phyloP scores from a whole-genome alignment of 1,139 yeast genomes.

The Sugiyamaella sp. region DNA sequence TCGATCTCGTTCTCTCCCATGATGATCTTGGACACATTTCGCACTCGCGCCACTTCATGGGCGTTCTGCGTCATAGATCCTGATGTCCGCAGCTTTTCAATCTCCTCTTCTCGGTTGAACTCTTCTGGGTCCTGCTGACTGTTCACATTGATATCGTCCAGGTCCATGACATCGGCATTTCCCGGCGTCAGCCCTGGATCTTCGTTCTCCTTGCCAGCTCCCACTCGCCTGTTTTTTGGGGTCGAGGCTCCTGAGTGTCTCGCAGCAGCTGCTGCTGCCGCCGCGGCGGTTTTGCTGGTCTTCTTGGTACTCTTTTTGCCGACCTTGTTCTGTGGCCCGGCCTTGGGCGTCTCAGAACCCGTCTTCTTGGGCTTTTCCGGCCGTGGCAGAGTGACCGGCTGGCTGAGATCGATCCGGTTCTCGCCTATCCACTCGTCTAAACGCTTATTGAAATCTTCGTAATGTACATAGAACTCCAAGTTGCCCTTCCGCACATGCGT shows the following conservation, averaged over 20 bases:
- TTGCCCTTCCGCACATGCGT: conserved; percentile 75
- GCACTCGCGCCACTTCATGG: conserved; percentile 86
- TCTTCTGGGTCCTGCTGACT: conserved; percentile 54
- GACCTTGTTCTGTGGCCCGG: conserved; percentile 44
- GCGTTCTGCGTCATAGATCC: conserved; percentile 95
- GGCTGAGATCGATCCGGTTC: conserved; percentile 67
- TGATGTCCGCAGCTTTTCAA: conserved; percentile 84
- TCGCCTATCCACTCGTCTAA: conserved; percentile 90
- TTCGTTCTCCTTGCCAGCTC: conserved; percentile 32
- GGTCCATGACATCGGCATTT: conserved; percentile 55
- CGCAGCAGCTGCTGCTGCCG: conserved; percentile 16
- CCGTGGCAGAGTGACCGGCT: conserved; percentile 72
- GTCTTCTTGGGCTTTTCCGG: conserved; percentile 47
- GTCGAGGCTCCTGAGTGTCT: conserved; percentile 8
- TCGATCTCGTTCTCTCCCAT: conserved; percentile 92
- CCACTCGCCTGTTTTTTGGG: conserved; percentile 10
- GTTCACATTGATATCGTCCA: conserved; percentile 83
- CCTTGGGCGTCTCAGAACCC: conserved; percentile 30
- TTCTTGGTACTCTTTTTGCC: conserved; percentile 47
- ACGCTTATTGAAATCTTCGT: conserved; percentile 89
- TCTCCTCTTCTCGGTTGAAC: conserved; percentile 84
- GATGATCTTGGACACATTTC: conserved; percentile 75
- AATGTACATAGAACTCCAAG: conserved; percentile 87
- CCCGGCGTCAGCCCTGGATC: conserved; percentile 28
- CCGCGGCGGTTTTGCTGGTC: conserved; percentile 35